Conservation (phyloP, 768 basidiomycete species). For the Multifurca ochricompacta region DNA sequence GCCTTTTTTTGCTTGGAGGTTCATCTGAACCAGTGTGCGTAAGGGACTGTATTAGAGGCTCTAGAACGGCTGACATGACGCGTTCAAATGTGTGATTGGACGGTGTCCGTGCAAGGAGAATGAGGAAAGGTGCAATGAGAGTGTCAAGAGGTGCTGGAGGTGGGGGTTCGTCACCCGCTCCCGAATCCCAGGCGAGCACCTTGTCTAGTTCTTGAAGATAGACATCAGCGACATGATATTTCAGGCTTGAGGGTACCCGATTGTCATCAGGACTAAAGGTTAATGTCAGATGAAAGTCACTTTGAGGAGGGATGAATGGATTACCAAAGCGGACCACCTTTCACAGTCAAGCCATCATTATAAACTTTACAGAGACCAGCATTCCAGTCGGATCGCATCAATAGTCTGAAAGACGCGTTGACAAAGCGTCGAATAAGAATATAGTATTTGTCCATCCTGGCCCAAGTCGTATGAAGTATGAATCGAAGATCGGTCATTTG, state of each 20-base stretch:
- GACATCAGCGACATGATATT: constrained; percentile 84
- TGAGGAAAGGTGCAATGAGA: constrained; percentile 63
- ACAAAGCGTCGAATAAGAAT: constrained; percentile 87
- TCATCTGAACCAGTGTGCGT: constrained; percentile 28
- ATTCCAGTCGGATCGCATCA: constrained; percentile 68
- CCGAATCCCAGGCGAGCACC: constrained; percentile 30
- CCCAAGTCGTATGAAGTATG: neutral
- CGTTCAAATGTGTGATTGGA: constrained; percentile 64
- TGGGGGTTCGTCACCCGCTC: constrained; percentile 21
- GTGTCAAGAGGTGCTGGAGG: constrained; percentile 43
- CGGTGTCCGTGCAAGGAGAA: constrained; percentile 60
- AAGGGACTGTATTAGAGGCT: constrained; percentile 59
- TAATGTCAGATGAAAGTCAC: neutral
- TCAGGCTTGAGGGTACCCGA: constrained; percentile 68
- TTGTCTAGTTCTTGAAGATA: constrained; percentile 87
- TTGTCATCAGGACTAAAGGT: constrained; percentile 52
- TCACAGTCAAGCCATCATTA: constrained; percentile 53
- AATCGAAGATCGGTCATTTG: constrained; percentile 21
- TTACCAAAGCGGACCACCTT: constrained; percentile 83
- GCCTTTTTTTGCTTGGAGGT: constrained; percentile 40
- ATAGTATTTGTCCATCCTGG: constrained; percentile 94
- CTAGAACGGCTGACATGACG: constrained; percentile 56
- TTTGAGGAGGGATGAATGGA: constrained; percentile 24
- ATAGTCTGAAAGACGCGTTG: constrained; percentile 76
- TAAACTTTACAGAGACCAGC: constrained; percentile 45